Conservation (phyloP, 495 filamentous ascomycete genomes). For the Corynascus novoguineensis region DNA sequence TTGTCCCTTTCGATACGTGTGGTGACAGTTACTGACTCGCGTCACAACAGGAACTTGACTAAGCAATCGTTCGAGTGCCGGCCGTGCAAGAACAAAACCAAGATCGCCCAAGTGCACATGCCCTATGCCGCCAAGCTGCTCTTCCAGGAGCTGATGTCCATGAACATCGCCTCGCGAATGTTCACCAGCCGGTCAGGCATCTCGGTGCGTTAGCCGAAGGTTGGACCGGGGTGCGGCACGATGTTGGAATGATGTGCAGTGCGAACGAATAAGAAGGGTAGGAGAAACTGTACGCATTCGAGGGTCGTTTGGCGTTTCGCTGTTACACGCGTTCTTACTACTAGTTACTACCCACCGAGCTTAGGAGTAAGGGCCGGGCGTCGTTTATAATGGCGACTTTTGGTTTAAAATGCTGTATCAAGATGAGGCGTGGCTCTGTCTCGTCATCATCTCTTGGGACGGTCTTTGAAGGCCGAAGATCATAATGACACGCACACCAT, state of each 20-base stretch:
- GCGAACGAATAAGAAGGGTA: not conserved
- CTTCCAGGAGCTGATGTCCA: slow-evolving; percentile 94
- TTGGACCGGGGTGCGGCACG: not conserved
- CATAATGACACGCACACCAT: too few relatives aligned
- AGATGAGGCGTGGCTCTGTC: too few relatives aligned
- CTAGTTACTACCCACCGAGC: not conserved
- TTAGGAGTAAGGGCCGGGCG: not conserved
- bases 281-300: slow-evolving; percentile 21
- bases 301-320: slow-evolving; percentile 20
- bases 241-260: not conserved
- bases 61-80: slow-evolving; percentile 94
- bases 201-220: slow-evolving; percentile 49
- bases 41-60: slow-evolving; percentile 86
- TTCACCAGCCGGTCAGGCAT: slow-evolving; percentile 80
- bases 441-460: too few relatives aligned
- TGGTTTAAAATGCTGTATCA: not conserved
- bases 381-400: slow-evolving; percentile 10
- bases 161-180: slow-evolving; percentile 98
- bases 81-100: slow-evolving; percentile 96
- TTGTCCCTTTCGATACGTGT: slow-evolving; percentile 2
- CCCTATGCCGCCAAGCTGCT: slow-evolving; percentile 97
- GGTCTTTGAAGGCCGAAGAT: too few relatives aligned
- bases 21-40: slow-evolving; percentile 29
- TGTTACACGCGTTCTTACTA: not conserved
- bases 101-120: slow-evolving; percentile 94